phyloP scores from a whole-genome alignment of 129 eudicot species.

The Lactuca sativa region DNA sequence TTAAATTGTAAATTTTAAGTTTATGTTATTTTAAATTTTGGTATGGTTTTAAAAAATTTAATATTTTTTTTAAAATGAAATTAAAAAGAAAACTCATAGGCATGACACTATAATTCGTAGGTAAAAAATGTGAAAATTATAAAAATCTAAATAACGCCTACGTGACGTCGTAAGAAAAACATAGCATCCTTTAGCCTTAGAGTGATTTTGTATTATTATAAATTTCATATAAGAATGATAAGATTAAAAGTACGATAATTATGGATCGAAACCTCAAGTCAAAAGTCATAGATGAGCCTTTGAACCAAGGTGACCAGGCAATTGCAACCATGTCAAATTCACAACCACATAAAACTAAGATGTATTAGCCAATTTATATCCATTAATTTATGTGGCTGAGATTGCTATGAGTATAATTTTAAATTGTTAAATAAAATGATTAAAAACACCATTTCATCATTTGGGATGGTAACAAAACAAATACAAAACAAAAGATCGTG shows the following conservation, averaged over 20 bases:
- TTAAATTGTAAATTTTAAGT: too few species aligned
- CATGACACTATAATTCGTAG: too few species aligned
- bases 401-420: not conserved
- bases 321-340: conserved; percentile 5
- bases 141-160: too few species aligned
- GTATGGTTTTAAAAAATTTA: too few species aligned
- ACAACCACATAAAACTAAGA: conserved; percentile 8
- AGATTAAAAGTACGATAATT: not conserved
- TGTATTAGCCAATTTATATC: not conserved
- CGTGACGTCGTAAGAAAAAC: too few species aligned
- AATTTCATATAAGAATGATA: too few species aligned
- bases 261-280: conserved; percentile 8
- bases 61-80: too few species aligned
- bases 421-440: not conserved
- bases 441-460: not conserved
- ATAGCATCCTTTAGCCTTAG: too few species aligned
- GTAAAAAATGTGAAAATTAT: too few species aligned
- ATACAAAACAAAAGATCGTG: not conserved
- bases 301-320: conserved; percentile 17
- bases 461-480: not conserved
- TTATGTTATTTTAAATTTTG: too few species aligned
- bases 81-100: too few species aligned
- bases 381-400: conserved; percentile 14
- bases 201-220: too few species aligned
- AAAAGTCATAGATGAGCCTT: conserved; percentile 19